Evolutionary conservation across 352 stramenopile species (phyloP).

Genomic region (Phytopythium cucurbitacearum): DNA sequence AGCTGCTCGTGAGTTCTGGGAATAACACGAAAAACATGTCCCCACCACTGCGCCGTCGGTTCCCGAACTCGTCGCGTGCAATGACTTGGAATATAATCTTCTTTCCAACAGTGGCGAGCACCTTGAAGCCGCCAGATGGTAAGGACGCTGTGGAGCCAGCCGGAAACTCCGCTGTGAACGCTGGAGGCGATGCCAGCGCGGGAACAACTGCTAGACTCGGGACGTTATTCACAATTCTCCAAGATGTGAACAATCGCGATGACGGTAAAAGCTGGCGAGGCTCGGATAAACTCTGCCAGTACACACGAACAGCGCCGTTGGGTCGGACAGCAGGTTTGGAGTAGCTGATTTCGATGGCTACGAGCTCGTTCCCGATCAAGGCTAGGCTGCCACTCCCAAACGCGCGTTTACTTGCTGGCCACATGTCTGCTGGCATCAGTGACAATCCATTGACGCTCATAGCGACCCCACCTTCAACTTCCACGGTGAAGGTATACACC

Average conservation of each 20-base stretch:
- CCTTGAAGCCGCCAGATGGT: not conserved
- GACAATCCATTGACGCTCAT: slow-evolving; percentile 16
- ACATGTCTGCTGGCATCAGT: slow-evolving; percentile 12
- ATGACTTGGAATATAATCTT: slow-evolving; percentile 30
- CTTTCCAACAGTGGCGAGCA: slow-evolving; percentile 12
- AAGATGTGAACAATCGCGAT: slow-evolving; percentile 41
- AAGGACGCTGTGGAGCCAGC: not conserved
- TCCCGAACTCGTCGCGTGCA: slow-evolving; percentile 34
- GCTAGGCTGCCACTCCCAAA: slow-evolving; percentile 10
- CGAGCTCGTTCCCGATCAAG: slow-evolving; percentile 31
- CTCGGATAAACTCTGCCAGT: slow-evolving; percentile 59
- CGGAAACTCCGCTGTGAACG: slow-evolving; percentile 37
- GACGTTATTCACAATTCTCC: slow-evolving; percentile 54
- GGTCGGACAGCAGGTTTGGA: slow-evolving; percentile 30
- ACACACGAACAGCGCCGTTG: slow-evolving; percentile 31
- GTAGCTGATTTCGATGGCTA: slow-evolving; percentile 45
- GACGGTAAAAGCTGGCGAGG: slow-evolving; percentile 32
- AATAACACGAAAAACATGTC: slow-evolving; percentile 36
- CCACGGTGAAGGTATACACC: slow-evolving; percentile 46
- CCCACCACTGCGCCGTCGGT: slow-evolving; percentile 26
- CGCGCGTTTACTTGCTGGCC: slow-evolving; percentile 13
- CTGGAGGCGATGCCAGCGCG: slow-evolving; percentile 15
- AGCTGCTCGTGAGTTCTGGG: slow-evolving; percentile 16
- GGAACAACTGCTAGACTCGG: slow-evolving; percentile 38
- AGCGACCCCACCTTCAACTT: slow-evolving; percentile 27